Conservation (phyloP, 768 basidiomycete genomes). For the Lyophyllum decastes region DNA sequence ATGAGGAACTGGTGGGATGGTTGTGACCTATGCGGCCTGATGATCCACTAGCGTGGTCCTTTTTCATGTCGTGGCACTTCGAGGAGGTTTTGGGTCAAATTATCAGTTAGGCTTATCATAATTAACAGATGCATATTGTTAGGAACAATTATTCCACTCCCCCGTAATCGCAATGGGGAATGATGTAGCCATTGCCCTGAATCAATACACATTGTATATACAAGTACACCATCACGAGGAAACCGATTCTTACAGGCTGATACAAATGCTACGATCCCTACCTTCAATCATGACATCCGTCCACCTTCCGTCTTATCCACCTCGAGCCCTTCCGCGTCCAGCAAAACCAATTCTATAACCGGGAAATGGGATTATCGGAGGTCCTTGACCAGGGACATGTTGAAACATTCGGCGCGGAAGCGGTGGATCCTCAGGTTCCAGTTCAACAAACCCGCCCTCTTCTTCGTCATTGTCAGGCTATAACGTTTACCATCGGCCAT, state of each 20-base stretch:
- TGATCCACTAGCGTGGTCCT: no score
- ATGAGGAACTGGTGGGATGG: not conserved
- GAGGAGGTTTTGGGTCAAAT: not conserved
- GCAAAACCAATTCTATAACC: constrained; percentile 61
- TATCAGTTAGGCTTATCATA: not conserved
- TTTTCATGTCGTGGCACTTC: no score
- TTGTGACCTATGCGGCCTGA: not conserved
- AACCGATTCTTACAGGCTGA: not conserved
- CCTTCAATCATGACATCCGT: not conserved
- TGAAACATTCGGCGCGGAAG: constrained; percentile 12
- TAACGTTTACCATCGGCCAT: not conserved
- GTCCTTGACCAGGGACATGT: constrained; percentile 33
- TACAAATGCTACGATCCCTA: not conserved
- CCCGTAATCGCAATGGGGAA: not conserved
- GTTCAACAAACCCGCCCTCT: constrained; percentile 36
- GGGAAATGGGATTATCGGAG: constrained; percentile 19
- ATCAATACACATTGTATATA: not conserved
- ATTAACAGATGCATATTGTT: no score
- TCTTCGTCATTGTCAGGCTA: constrained; percentile 32
- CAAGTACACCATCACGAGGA: not conserved
- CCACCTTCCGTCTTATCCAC: not conserved
- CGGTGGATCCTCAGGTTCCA: constrained; percentile 24
- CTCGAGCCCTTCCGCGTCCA: constrained; percentile 43
- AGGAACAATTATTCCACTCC: no score
- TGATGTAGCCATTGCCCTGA: not conserved